phyloP scores from a whole-genome alignment of 768 basidiomycete genomes.

The Podaxis pistillaris region DNA sequence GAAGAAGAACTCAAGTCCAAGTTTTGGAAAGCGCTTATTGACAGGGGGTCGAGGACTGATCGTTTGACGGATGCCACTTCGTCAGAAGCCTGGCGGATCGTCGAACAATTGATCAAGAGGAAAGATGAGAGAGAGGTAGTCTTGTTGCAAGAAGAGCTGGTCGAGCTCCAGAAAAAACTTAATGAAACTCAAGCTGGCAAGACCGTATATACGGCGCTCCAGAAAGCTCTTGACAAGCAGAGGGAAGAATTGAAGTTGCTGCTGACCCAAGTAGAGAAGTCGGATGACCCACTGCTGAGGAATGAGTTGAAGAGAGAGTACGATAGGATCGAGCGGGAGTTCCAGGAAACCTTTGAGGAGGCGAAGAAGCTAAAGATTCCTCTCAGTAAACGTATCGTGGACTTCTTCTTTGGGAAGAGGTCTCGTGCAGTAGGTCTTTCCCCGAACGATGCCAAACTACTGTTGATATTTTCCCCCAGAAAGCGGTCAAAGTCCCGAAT shows the following conservation, averaged over 20 bases:
- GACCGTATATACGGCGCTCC: slow-evolving; percentile 24
- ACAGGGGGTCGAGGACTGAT: slow-evolving; percentile 24
- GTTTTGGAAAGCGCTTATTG: slow-evolving; percentile 31
- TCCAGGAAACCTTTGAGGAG: slow-evolving; percentile 9
- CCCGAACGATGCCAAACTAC: neutral
- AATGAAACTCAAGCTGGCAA: slow-evolving; percentile 31
- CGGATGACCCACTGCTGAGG: slow-evolving; percentile 3
- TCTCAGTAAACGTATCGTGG: neutral
- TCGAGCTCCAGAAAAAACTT: slow-evolving; percentile 25
- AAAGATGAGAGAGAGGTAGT: slow-evolving; percentile 17
- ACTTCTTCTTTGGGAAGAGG: neutral
- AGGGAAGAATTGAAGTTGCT: slow-evolving; percentile 12
- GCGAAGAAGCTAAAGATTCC: slow-evolving; percentile 6
- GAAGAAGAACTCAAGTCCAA: slow-evolving; percentile 21
- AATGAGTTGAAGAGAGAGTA: slow-evolving; percentile 9
- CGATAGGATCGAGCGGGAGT: slow-evolving; percentile 1
- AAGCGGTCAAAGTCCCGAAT: neutral
- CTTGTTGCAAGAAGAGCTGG: slow-evolving; percentile 31
- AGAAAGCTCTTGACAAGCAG: slow-evolving; percentile 26
- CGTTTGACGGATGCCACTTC: slow-evolving; percentile 21
- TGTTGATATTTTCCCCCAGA: neutral
- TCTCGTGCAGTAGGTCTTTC: neutral
- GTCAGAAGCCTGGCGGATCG: slow-evolving; percentile 27
- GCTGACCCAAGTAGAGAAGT: slow-evolving; percentile 3
- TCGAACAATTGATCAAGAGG: slow-evolving; percentile 20